phyloP scores from a whole-genome alignment of 2,329 filamentous ascomycete genomes.

The Scolecobasidium constrictum region DNA sequence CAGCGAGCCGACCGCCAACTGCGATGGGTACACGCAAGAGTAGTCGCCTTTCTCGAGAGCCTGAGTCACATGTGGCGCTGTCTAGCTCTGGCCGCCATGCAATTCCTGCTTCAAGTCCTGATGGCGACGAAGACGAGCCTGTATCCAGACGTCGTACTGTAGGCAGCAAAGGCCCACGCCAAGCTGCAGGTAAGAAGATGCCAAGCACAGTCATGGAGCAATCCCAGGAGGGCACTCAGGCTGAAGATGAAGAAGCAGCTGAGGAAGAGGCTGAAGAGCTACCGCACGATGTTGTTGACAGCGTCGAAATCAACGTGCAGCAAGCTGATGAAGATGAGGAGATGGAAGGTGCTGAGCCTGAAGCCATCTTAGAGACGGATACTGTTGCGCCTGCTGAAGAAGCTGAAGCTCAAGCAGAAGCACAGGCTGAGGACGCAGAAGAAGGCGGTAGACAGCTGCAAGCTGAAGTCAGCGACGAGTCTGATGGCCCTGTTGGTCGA shows the following conservation, averaged over 20 bases:
- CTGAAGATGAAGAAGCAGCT: constrained; percentile 17
- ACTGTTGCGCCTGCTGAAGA: not conserved
- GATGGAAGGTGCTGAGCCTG: constrained; percentile 8
- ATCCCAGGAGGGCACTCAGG: constrained; percentile 33
- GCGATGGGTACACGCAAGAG: constrained; percentile 36
- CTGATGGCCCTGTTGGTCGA: constrained; percentile 39
- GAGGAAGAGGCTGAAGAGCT: constrained; percentile 15
- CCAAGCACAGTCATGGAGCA: constrained; percentile 42
- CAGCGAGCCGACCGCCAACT: constrained; percentile 15
- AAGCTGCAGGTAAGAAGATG: constrained; percentile 25
- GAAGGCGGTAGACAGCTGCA: constrained; percentile 24
- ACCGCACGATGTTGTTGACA: constrained; percentile 22
- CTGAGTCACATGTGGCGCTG: constrained; percentile 45
- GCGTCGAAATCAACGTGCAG: constrained; percentile 13
- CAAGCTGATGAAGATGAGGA: too few species aligned
- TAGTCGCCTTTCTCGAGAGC: constrained; percentile 48
- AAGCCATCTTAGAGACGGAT: not conserved
- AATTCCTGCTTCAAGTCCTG: constrained; percentile 40
- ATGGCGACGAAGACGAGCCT: constrained; percentile 31
- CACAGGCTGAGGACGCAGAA: constrained; percentile 1
- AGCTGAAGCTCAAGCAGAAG: not conserved
- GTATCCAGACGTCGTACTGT: constrained; percentile 28
- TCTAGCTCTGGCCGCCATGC: constrained; percentile 49
- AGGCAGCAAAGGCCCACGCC: constrained; percentile 33
- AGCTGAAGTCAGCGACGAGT: constrained; percentile 39